These are phyloP conservation scores for Solanum hybrid DNA, from an alignment of 305 asterid genomes.

Conservation along the genomic window DNA sequence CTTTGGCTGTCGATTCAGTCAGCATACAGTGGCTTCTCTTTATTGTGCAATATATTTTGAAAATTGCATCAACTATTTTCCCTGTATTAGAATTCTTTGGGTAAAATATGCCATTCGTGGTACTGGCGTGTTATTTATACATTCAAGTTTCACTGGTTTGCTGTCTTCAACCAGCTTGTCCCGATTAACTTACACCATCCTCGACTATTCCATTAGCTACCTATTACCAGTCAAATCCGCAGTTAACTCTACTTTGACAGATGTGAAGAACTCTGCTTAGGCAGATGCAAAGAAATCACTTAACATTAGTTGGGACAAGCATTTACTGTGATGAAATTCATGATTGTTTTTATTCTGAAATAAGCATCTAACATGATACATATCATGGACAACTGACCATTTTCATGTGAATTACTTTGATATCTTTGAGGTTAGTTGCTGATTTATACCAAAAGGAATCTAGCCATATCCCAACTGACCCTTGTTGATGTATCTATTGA, in stretches of 20 bases:
- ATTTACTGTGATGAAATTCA: background rate
- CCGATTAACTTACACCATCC: background rate
- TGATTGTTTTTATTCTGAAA: background rate
- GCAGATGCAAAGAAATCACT: background rate
- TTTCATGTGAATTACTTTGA: slow-evolving; percentile 2
- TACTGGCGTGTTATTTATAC: background rate
- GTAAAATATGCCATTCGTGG: background rate
- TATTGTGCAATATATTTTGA: background rate
- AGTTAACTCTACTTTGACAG: background rate
- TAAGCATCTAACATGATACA: accelerated
- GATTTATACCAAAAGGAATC: no score
- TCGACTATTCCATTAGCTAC: background rate
- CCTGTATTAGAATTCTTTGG: background rate
- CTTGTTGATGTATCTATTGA: no score
- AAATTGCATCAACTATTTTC: background rate
- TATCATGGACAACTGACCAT: background rate
- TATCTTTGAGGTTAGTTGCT: no score
- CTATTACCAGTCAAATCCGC: background rate
- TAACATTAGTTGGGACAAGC: background rate
- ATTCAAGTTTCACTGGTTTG: background rate
- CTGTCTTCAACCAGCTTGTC: background rate
- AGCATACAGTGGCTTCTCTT: background rate
- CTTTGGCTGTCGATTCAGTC: background rate
- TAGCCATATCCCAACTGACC: no score
- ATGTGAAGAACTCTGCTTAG: background rate